Conservation (phyloP, 371 early-diverging fungal species). For the Batkoa obscura region DNA sequence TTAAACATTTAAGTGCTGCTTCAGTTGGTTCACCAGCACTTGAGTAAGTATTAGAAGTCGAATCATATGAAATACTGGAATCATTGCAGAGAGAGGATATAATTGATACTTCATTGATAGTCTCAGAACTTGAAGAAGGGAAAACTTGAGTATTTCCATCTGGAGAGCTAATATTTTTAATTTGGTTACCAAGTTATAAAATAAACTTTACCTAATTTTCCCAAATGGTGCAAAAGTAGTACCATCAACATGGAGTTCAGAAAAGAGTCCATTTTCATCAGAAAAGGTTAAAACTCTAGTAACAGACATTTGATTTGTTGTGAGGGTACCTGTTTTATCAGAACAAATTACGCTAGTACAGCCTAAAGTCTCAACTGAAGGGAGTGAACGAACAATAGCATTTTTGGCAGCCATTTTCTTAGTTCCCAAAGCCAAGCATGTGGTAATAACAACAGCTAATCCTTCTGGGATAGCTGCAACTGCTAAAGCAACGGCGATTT, state of each 20-base stretch:
- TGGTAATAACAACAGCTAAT: conserved; percentile 90
- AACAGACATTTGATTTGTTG: conserved; percentile 95
- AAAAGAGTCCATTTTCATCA: conserved; percentile 20
- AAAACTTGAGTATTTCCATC: conserved; percentile 23
- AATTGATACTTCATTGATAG: conserved; percentile 49
- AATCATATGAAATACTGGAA: conserved; percentile 58
- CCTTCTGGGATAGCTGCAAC: conserved; percentile 99
- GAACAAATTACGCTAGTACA: conserved; percentile 94
- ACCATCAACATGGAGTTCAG: conserved; percentile 59
- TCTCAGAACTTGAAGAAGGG: conserved; percentile 24
- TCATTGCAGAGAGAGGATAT: conserved; percentile 88
- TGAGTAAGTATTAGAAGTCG: conserved; percentile 14
- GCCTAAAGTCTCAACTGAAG: conserved; percentile 90
- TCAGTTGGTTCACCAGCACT: conserved; percentile 96
- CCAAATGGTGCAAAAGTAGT: conserved; percentile 74
- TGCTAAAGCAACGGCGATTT: conserved; percentile 95
- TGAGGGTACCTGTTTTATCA: conserved; percentile 97
- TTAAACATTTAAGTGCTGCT: conserved; percentile 86
- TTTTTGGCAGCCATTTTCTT: conserved; percentile 91
- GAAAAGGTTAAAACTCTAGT: conserved; percentile 32
- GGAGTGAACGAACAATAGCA: conserved; percentile 87
- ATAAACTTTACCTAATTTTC: conserved; percentile 19
- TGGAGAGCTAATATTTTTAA: conserved; percentile 8
- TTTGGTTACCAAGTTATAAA: background rate
- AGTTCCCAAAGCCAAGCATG: conserved; percentile 90